phyloP scores from a whole-genome alignment of 768 basidiomycete species.

The Phylloporus sp. region DNA sequence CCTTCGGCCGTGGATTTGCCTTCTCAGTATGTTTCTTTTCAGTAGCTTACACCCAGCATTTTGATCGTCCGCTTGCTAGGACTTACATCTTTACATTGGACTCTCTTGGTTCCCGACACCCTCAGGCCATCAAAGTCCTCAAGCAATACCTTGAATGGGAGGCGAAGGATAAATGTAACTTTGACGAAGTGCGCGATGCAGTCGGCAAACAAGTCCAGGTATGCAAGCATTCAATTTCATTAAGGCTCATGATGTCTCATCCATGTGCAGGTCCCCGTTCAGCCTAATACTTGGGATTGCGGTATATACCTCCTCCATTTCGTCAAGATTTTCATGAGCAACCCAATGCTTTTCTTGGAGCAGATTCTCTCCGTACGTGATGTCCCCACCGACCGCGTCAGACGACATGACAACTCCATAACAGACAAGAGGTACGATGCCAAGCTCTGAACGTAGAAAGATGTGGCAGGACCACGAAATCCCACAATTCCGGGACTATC shows the following conservation, averaged over 20 bases:
- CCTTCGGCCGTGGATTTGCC: constrained; percentile 11
- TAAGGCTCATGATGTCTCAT: not conserved
- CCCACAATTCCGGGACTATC: constrained; percentile 41
- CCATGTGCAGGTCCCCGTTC: constrained; percentile 66
- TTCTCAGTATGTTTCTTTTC: constrained; percentile 18
- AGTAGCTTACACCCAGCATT: not conserved
- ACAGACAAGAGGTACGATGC: constrained; percentile 30
- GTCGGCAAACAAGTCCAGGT: constrained; percentile 52
- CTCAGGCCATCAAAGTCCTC: constrained; percentile 56
- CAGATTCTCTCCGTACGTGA: constrained; percentile 39
- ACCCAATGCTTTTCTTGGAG: constrained; percentile 48
- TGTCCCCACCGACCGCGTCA: not conserved
- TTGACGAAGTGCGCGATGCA: constrained; percentile 35
- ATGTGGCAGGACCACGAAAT: constrained; percentile 54
- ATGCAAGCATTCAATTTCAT: constrained; percentile 15
- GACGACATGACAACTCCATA: constrained; percentile 2
- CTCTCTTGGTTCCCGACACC: constrained; percentile 76
- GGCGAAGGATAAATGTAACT: constrained; percentile 63
- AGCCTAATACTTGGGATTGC: constrained; percentile 89
- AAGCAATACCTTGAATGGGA: constrained; percentile 67
- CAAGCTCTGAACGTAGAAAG: constrained; percentile 36
- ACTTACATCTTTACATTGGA: constrained; percentile 87
- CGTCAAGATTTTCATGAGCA: constrained; percentile 65
- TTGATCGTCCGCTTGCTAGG: constrained; percentile 33
- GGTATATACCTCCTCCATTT: constrained; percentile 91